Evolutionary conservation across 2,329 filamentous ascomycete genomes (phyloP), one percentile per base, ranked within the genome.

Genomic region (Colletotrichum melonis): DNA sequence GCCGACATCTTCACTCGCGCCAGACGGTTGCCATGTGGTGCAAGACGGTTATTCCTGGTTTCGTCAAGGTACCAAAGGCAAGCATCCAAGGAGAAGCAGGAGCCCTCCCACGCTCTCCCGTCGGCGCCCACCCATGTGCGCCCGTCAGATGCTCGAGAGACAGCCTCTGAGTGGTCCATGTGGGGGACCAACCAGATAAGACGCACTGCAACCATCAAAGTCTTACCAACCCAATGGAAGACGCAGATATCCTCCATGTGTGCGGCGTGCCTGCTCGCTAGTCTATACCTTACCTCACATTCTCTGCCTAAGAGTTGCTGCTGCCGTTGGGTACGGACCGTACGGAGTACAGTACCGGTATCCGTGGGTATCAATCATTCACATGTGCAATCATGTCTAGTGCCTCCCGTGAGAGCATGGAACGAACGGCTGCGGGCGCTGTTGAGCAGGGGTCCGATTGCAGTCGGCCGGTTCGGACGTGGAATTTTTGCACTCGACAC

Each of bases 131-230:
- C 46, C n/a, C 54, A 28, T 65, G 12, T 60, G 55, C 71, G 67
- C 71, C 71, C 70, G 70, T 58, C 46, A 32, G 58, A 49, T 65
- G 59, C 52, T 26, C 26, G 19, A 30, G 26, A n/a, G n/a, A 42
- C 46, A 19, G 60, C 67, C 59, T 63, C 66, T 64, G 59, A 73
- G 65, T 70, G 69, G 59, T 64, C 67, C 32, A 49, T 56, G 71
- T 71, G 67, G 71, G 71, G 71, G 67, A n/a, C 35, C 26, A 24
- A 7, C 60, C 46, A 65, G 71, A 73, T 73, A 73, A 71, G 67
- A 35, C 57, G 38, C 35, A 24, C 54, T 56, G 26, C 16, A 56
- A 56, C 54, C 42, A 49, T 49, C 19, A 49, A 22, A 49, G 19
- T 49, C 42, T 49, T 49, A 49, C 42, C 42, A 49, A 49, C 42